A percentile compares a stretch with the other conserved stretches of the same genome.
Evolutionary conservation across 371 early-diverging fungal species (phyloP).

Genomic region (Nosema muscidifuracis): DNA sequence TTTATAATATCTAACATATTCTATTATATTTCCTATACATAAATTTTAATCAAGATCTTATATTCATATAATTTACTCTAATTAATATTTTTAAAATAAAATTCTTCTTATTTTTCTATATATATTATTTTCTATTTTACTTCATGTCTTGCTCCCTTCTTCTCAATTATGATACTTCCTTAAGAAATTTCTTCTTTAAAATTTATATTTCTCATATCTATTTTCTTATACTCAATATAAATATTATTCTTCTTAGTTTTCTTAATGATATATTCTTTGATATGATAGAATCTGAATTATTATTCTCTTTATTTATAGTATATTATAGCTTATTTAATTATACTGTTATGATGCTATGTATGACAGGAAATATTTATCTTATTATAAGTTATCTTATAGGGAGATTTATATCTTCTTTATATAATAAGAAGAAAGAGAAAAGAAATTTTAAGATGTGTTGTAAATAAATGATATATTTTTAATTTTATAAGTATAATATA

Average conservation of each 20-base stretch:
- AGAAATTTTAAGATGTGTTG: too few relatives aligned
- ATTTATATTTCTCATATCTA: not conserved
- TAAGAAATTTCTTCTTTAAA: constrained; percentile 1
- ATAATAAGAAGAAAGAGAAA: not conserved
- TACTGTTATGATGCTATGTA: not conserved
- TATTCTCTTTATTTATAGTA: not conserved
- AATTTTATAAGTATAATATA: not conserved
- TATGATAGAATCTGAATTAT: not conserved
- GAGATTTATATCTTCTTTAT: not conserved
- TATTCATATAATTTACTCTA: too few relatives aligned
- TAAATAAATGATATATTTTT: not conserved
- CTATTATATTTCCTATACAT: too few relatives aligned
- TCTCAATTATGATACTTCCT: not conserved
- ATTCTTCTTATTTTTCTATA: too few relatives aligned
- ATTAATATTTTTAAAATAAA: too few relatives aligned
- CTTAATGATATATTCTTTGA: not conserved
- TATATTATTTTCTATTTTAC: too few relatives aligned
- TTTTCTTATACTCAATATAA: constrained; percentile 1
- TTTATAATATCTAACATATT: too few relatives aligned
- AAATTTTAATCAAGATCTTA: too few relatives aligned
- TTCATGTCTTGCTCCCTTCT: not conserved
- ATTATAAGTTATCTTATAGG: not conserved
- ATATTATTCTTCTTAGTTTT: not conserved
- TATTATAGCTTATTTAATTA: not conserved
- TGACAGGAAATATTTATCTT: not conserved